phyloP scores from a whole-genome alignment of 345 rosid species.

The Erodium maritimum region DNA sequence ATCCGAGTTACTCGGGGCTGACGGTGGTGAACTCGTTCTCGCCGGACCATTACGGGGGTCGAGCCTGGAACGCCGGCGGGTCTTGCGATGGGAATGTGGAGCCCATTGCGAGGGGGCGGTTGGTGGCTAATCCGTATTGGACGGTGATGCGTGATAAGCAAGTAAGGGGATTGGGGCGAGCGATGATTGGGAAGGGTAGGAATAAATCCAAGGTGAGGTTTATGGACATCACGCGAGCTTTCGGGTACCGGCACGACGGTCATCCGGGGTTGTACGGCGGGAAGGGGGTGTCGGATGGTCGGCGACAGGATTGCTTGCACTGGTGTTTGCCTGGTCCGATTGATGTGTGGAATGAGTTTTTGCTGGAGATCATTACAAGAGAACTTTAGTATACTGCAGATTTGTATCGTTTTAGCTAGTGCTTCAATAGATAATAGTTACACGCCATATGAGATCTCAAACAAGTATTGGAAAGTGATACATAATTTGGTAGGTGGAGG shows the following conservation, averaged over 20 bases:
- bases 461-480: too few species aligned
- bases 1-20: constrained; percentile 69
- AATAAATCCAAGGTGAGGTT: constrained; percentile 47
- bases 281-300: constrained; percentile 67
- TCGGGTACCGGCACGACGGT: constrained; percentile 89
- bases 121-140: constrained; percentile 71
- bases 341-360: constrained; percentile 89
- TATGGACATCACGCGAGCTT: constrained; percentile 78
- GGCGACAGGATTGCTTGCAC: constrained; percentile 93
- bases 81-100: constrained; percentile 81
- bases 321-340: constrained; percentile 99
- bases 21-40: constrained; percentile 72
- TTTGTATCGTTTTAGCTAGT: too few species aligned
- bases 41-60: constrained; percentile 95
- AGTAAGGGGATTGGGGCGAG: constrained; percentile 45
- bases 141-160: constrained; percentile 73
- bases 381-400: constrained; percentile 26
- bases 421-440: too few species aligned
- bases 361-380: constrained; percentile 63
- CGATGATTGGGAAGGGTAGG: constrained; percentile 20
- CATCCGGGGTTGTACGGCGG: constrained; percentile 91
- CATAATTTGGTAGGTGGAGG: too few species aligned
- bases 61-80: constrained; percentile 97
- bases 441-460: too few species aligned
- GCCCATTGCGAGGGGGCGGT: constrained; percentile 46